These are phyloP conservation scores for Taphrina communis DNA, from an alignment of 1,139 yeast species.

Conservation along the genomic window DNA sequence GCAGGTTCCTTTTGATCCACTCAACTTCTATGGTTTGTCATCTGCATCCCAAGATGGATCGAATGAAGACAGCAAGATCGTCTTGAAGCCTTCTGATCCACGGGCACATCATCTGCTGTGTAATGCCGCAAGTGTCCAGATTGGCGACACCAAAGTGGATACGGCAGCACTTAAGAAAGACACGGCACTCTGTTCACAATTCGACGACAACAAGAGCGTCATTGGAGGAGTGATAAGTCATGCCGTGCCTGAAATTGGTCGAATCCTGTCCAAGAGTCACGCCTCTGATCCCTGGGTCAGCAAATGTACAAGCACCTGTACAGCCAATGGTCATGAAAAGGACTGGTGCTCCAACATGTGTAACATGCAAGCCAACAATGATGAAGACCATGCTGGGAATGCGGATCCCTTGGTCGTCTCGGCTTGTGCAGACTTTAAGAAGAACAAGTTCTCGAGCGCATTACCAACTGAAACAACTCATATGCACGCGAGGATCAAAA, in stretches of 20 bases:
- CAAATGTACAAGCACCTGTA: background rate
- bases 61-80: background rate
- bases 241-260: background rate
- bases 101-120: background rate
- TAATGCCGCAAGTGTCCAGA: background rate
- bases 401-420: slow-evolving; percentile 5
- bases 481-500: slow-evolving; percentile 1
- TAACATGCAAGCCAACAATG: slow-evolving; percentile 9
- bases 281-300: slow-evolving; percentile 3
- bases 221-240: background rate
- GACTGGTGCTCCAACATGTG: slow-evolving; percentile 8
- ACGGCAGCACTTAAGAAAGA: background rate
- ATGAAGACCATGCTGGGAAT: background rate
- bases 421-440: background rate
- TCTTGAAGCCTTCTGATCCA: background rate
- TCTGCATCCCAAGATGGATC: background rate
- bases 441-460: background rate
- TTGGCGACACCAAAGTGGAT: background rate
- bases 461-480: background rate
- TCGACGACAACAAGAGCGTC: background rate
- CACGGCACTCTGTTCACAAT: slow-evolving; percentile 4
- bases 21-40: background rate
- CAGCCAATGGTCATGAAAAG: background rate
- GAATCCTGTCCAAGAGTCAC: background rate
- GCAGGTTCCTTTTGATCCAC: slow-evolving; percentile 1